Evolutionary conservation across 2,329 filamentous ascomycete species (phyloP), one percentile per base, ranked within the genome.

Genomic region (Chalaropsis ovoidea): DNA sequence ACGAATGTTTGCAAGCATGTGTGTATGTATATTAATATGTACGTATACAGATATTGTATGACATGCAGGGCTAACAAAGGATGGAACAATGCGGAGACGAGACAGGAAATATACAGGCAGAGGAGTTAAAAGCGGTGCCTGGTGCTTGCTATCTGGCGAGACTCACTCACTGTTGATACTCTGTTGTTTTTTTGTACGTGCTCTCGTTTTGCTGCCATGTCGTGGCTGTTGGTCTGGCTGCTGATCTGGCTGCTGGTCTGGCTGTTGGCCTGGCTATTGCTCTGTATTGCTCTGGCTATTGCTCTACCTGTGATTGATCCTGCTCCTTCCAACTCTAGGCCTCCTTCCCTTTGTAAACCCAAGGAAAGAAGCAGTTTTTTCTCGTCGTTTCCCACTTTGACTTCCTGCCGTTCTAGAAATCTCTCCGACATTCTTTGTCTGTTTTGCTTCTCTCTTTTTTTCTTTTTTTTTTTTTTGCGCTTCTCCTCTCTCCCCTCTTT

Each of bases 71-170:
- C 43, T 19, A n/a, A 19, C 54, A n/a, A 31, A 58, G 54, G 54
- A 58, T 39, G 24, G 24, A n/a, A 39, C 54, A 58, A 58, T 58
- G 54, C 31, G 54, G 54, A 35, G 54, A 58, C 27, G 47, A 52
- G 19, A 52, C 35, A 39, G 8, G 35, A 39, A 39, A 39, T 39
- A 10, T 10, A 39, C 5, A 39, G 15, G 8, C 47, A 27, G 8
- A 39, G 27, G n/a, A 58, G 27, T 35, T n/a, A 15, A 39, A 39
- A n/a, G 54, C 54, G 54, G 54, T 17, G 27, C 52, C 22, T n/a
- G n/a, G n/a, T 56, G 52, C 52, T n/a, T 31, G 24, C 13, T 56
- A 13, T 3, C 2, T 35, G 6, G 22, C 52, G n/a, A 8, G 27
- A 31, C 52, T 31, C 13, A n/a, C 19, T n/a, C 27, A 19, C 52